Evolutionary conservation across 2,329 filamentous ascomycete species (phyloP), one percentile per base, ranked within the genome.

Genomic region (Teratosphaeria destructans): DNA sequence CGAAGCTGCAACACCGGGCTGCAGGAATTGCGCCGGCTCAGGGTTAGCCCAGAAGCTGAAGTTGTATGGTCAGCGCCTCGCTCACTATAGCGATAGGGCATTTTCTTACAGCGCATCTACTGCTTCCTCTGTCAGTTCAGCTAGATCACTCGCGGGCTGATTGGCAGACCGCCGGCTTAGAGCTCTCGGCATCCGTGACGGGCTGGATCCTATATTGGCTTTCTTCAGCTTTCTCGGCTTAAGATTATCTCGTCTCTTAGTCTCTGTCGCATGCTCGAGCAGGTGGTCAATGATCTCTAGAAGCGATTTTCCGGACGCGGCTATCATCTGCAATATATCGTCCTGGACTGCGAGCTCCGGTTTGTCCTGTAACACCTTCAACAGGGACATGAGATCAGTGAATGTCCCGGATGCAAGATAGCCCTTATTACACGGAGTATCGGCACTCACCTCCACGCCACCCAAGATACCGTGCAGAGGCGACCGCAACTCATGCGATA

Each of bases 401-500:
- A 32, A 32, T 32, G 29, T 32, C 29, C 7, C 29, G 7, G 29
- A 32, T 32, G 7, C 29, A 32, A 32, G 29, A 32, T 32, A 7
- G 7, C 29, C 29, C 12, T 10, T 39, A 16, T 4, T 12, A 23
- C 23, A 23, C 23, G 23, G 23, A 23, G 6, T 80, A 3, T 78
- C 77, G 2, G 75, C 71, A 3, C 82, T 64, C 4, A 82, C 74
- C 61, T 82, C 80, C 1, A 76, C 71, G n/a, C 77, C 80, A 1
- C 78, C 79, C 10, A 63, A 37, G 16, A 63, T 59, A 27, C 61
- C 78, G 59, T 77, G 80, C 43, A 76, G 67, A n/a, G 74, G 80
- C 29, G 69, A 77, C 3, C 79, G 70, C 11, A 82, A 69, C 61
- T 82, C 80, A 63, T 82, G 80, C 34, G 74, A 77, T 14, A 82